Base-by-base conservation (phyloP, 164 flowering plant genomes). In the Echeveria elegans region DNA sequence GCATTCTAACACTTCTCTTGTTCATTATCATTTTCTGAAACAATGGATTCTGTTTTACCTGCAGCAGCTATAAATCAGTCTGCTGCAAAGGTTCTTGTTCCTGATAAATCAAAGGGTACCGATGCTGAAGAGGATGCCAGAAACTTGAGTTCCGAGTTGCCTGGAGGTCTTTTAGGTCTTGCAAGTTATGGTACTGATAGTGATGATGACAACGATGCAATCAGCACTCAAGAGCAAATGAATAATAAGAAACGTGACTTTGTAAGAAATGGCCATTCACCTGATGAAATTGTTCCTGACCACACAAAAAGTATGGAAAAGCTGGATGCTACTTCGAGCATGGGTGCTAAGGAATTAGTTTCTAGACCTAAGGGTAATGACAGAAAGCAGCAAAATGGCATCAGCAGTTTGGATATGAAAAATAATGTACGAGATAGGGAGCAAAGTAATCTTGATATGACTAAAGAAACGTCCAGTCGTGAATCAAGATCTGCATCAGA, bases 171-270 rank as follows among this genome's bases (percentile, higher is more conserved):
- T 43, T 74, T 92, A 68, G 99, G 99, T 50, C 96, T 95, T 69
- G 89, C 71, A 72, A 94, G 72, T 72, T 92, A 95, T 84, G 90
- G 86, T 52, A 88, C 96, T 71, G 98, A 90, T 68, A 80, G 86
- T 62, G 95, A 88, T 62, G 95, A 88, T 24, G 85, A 77, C 30
- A 85, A 79, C 65, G 84, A 80, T 28, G 88, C 83, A 68, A 66
- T 53, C 45, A 72, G 71, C 68, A 80, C 79, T 74, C 72, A 84
- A 52, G 74, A 52, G 30, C 50, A 45, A 16, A 12, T 62, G 56
- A 70, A 53, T 72, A 66, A 69, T 56, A 65, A 67, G 66, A 61
- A 68, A 67, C 63, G 60, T 68, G 64, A 69, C n/a, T 34, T 7
- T 3, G 3, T 34, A 34, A 34, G 37, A 34, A 34, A 34, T 34